Evolutionary conservation across 768 basidiomycete genomes (phyloP).

Genomic region (Rhodotorula babjevae): DNA sequence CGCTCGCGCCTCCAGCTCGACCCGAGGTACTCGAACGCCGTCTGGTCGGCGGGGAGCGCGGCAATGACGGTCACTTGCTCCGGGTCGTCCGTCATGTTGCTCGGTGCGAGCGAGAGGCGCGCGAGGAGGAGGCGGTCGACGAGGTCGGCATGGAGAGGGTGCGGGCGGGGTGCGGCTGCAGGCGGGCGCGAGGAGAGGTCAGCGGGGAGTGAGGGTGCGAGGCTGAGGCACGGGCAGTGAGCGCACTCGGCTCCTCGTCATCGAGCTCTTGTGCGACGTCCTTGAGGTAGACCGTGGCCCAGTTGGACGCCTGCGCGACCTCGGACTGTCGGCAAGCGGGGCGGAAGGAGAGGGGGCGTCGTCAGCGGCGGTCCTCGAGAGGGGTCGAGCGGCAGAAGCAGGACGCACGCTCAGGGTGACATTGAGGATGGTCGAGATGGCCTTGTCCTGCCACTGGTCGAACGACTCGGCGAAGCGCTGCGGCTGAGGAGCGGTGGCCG

Average conservation of each 20-base stretch:
- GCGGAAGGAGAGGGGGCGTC: neutral
- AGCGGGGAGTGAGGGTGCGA: neutral
- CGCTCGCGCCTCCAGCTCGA: constrained; percentile 82
- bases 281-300: constrained; percentile 79
- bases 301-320: constrained; percentile 59
- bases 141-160: constrained; percentile 54
- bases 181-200: neutral
- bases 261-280: constrained; percentile 63
- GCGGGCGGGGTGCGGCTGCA: constrained; percentile 12
- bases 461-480: constrained; percentile 54
- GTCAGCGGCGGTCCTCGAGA: neutral
- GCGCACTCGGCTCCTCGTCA: constrained; percentile 52
- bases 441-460: constrained; percentile 67
- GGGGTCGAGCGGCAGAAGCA: no score
- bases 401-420: constrained; percentile 70
- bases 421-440: constrained; percentile 63
- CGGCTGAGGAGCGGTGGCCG: constrained; percentile 38
- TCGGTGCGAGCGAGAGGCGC: constrained; percentile 70
- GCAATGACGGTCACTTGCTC: constrained; percentile 52
- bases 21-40: constrained; percentile 81
- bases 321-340: constrained; percentile 53
- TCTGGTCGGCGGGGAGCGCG: constrained; percentile 69
- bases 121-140: constrained; percentile 75
- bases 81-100: constrained; percentile 57
- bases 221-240: neutral